These are phyloP conservation scores for Dictyostelium intermedium DNA, from an alignment of 78 protist genomes.

Conservation along the genomic window DNA sequence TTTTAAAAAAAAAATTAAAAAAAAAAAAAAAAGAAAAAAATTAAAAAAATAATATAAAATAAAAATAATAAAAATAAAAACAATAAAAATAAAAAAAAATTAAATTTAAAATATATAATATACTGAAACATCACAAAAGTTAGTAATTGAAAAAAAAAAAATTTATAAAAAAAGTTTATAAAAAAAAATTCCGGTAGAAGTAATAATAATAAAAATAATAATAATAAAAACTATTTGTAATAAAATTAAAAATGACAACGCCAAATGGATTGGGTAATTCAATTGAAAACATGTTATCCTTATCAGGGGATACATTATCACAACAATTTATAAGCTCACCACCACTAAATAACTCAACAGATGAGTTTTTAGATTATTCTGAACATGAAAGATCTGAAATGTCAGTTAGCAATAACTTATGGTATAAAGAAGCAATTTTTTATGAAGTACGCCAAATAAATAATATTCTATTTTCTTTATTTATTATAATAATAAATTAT, in stretches of 20 bases:
- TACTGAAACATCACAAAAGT: too few relatives aligned
- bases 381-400: conserved; percentile 64
- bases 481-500: neutral
- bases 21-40: neutral
- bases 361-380: conserved; percentile 60
- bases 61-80: neutral
- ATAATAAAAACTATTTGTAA: neutral
- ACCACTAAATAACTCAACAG: conserved; percentile 7
- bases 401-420: conserved; percentile 24
- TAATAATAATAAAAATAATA: neutral
- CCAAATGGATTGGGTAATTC: neutral
- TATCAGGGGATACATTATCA: neutral
- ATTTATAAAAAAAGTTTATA: neutral
- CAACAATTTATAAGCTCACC: neutral
- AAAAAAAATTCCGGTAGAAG: neutral
- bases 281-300: neutral
- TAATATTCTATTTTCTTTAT: too few relatives aligned
- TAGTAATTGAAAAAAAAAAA: too few relatives aligned
- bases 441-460: conserved; percentile 84
- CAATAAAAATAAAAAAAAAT: neutral
- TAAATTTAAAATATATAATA: too few relatives aligned
- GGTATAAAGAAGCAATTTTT: conserved; percentile 87
- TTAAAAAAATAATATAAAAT: neutral
- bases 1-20: neutral
- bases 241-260: neutral